These are phyloP conservation scores for Xylaria polymorpha DNA, from an alignment of 2,329 filamentous ascomycete genomes.

Conservation along the genomic window DNA sequence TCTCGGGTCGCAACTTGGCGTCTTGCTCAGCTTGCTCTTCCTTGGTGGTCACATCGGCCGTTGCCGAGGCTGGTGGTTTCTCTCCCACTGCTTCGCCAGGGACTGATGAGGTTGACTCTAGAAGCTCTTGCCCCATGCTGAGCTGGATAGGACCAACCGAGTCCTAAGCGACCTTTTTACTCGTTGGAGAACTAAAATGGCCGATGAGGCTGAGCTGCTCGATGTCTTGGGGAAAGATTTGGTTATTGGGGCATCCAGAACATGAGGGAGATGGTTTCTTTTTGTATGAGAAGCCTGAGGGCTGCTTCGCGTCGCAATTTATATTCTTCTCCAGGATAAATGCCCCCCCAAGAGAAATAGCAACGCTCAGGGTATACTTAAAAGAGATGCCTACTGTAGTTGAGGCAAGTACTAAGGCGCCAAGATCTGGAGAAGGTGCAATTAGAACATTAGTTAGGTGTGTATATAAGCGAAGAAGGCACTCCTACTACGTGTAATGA, in stretches of 20 bases:
- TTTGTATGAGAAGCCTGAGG: background rate
- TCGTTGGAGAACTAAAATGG: background rate
- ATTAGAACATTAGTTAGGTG: background rate
- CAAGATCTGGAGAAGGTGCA: background rate
- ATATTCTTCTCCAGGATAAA: background rate
- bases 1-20: conserved; percentile 56
- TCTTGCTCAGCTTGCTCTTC: conserved; percentile 50
- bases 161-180: background rate
- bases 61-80: conserved; percentile 19
- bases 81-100: conserved; percentile 14
- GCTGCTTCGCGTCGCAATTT: background rate
- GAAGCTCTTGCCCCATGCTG: conserved; percentile 41
- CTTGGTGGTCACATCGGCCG: conserved; percentile 30
- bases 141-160: conserved; percentile 4
- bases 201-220: background rate
- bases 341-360: background rate
- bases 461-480: background rate
- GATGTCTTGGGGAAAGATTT: background rate
- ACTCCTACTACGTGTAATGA: background rate
- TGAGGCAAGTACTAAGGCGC: background rate
- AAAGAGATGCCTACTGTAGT: background rate
- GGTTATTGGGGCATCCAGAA: conserved; percentile 11
- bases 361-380: background rate
- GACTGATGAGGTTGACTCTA: conserved; percentile 27
- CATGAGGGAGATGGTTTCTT: background rate